phyloP scores from a whole-genome alignment of 176 grass and related monocot species.

The Ampelocalamus luodianensis region DNA sequence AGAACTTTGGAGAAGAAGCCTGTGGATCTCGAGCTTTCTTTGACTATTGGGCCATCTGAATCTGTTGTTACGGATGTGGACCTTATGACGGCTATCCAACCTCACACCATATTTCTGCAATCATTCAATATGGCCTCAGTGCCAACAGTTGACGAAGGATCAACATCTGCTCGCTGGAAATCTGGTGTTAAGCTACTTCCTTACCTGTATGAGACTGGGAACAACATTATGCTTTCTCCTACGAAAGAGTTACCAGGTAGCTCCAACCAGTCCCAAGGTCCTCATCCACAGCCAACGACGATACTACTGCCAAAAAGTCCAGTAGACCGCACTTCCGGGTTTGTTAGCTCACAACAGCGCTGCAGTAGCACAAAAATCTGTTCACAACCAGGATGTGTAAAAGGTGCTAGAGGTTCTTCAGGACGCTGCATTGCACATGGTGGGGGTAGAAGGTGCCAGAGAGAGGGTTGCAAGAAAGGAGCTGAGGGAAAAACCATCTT shows the following conservation, averaged over 20 bases:
- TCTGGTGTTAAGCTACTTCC: conserved; percentile 61
- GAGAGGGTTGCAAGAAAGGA: conserved; percentile 56
- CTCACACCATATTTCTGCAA: conserved; percentile 35
- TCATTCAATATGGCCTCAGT: conserved; percentile 39
- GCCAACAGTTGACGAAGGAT: conserved; percentile 67
- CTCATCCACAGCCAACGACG: neutral
- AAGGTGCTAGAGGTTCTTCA: conserved; percentile 78
- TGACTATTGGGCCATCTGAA: conserved; percentile 61
- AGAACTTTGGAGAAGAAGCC: conserved; percentile 36
- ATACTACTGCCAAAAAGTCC: conserved; percentile 34
- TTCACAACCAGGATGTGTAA: conserved; percentile 55
- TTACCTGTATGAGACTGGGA: conserved; percentile 38
- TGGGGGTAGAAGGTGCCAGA: conserved; percentile 65
- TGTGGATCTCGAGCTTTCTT: conserved; percentile 64
- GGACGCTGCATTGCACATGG: conserved; percentile 78
- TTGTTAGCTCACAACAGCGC: conserved; percentile 41
- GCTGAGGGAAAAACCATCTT: conserved; percentile 64
- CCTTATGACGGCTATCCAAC: conserved; percentile 16
- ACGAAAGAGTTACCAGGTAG: conserved; percentile 1
- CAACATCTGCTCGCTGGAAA: conserved; percentile 76
- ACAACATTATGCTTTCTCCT: conserved; percentile 2
- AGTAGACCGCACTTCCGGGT: conserved; percentile 33
- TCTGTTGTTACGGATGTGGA: conserved; percentile 60
- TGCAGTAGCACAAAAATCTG: conserved; percentile 62
- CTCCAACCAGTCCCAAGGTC: conserved; percentile 6